Percentiles rank a stretch among this genome's conserved stretches.
Conservation (phyloP, 2,329 filamentous ascomycete species). For the Neofusicoccum parvum region DNA sequence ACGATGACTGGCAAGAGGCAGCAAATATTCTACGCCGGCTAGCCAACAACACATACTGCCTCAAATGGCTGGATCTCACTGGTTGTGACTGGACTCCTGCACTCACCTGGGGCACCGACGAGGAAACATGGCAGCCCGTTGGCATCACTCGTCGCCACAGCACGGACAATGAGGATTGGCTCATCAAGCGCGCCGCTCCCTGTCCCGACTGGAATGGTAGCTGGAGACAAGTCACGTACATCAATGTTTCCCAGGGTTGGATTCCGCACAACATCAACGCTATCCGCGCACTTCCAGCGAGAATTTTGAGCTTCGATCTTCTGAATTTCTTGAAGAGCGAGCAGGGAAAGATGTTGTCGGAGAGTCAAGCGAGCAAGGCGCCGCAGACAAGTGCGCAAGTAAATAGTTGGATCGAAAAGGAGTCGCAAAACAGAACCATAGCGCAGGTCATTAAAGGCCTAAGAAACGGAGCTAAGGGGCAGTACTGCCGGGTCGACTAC, state of each 20-base stretch:
- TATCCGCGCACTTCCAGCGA: slow-evolving; percentile 39
- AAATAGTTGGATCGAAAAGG: slow-evolving; percentile 41
- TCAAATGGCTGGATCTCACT: slow-evolving; percentile 65
- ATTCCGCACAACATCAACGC: slow-evolving; percentile 37
- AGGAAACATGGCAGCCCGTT: slow-evolving; percentile 23
- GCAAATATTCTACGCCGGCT: slow-evolving; percentile 59
- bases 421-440: slow-evolving; percentile 38
- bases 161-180: not conserved
- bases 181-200: slow-evolving; percentile 15
- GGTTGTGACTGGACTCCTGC: slow-evolving; percentile 62
- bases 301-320: slow-evolving; percentile 36
- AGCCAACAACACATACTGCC: slow-evolving; percentile 57
- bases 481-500: slow-evolving; percentile 40
- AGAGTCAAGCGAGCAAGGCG: slow-evolving; percentile 20
- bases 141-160: no score
- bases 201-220: slow-evolving; percentile 43
- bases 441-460: slow-evolving; percentile 35
- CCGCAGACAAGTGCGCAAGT: slow-evolving; percentile 29
- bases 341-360: slow-evolving; percentile 24
- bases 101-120: slow-evolving; percentile 43
- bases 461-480: slow-evolving; percentile 28
- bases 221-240: slow-evolving; percentile 47
- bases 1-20: slow-evolving; percentile 60
- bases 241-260: slow-evolving; percentile 50
- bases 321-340: slow-evolving; percentile 40